Percentiles rank a stretch among this genome's conserved stretches.
Conservation (phyloP, 2,329 filamentous ascomycete species). For the Epichloe brachyelytri region DNA sequence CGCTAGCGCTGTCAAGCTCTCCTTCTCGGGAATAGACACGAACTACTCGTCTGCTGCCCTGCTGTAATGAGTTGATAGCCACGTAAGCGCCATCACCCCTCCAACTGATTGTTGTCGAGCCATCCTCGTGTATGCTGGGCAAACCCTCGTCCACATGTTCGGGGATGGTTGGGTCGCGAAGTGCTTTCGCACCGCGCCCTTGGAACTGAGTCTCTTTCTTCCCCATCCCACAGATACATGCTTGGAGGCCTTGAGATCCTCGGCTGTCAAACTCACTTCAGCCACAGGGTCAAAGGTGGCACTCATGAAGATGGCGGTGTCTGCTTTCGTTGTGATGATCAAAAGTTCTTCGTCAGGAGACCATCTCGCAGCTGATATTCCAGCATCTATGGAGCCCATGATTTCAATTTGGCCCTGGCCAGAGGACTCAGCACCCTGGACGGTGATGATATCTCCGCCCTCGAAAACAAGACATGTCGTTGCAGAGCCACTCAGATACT, state of each 20-base stretch:
- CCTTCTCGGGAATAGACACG: conserved; percentile 87
- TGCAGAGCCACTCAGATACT: conserved; percentile 71
- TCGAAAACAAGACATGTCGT: conserved; percentile 74
- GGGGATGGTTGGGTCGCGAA: conserved; percentile 88
- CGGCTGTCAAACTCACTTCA: conserved; percentile 55
- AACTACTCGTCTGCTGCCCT: conserved; percentile 59
- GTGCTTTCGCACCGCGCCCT: conserved; percentile 71
- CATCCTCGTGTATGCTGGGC: conserved; percentile 62
- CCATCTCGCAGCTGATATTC: conserved; percentile 82
- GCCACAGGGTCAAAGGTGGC: conserved; percentile 75
- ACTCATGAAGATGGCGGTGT: conserved; percentile 84
- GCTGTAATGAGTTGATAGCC: conserved; percentile 69
- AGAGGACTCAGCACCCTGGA: conserved; percentile 46
- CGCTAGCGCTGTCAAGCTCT: conserved; percentile 80
- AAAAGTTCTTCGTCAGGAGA: conserved; percentile 90
- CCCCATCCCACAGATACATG: conserved; percentile 95
- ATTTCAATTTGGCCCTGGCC: conserved; percentile 73
- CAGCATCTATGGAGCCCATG: conserved; percentile 83
- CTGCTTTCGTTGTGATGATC: conserved; percentile 64
- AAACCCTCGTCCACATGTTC: conserved; percentile 79
- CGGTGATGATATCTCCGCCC: conserved; percentile 80
- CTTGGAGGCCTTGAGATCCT: conserved; percentile 76
- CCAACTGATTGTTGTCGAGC: conserved; percentile 68
- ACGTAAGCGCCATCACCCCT: conserved; percentile 87
- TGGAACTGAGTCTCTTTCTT: conserved; percentile 98